Evolutionary conservation across 2,329 filamentous ascomycete species (phyloP), one percentile per base, ranked within the genome.

Genomic region (Orbilia ellipsospora): DNA sequence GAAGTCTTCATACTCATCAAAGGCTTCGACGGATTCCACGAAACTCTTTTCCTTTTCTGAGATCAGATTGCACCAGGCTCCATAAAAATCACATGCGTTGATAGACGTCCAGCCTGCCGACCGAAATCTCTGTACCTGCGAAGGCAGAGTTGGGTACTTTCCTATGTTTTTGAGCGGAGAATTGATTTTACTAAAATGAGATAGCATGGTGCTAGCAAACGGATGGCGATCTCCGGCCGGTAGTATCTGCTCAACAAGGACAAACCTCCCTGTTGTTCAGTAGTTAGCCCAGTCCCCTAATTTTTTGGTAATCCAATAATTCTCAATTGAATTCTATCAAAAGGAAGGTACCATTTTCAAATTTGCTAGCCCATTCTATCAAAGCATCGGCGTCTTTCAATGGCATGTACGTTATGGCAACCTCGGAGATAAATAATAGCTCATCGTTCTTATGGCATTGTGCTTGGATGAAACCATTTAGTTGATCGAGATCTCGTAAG

Each of bases 1-100:
- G 80, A 97, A 93, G 80, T 97, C 94, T 82, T 98, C 94, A 93
- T 93, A 97, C 82, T 97, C 94, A 81, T 98, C 94, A 80, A 98
- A 97, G 0, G 90, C 89, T 80, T 97, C 94, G 15, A 93, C 82
- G 0, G 83, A 80, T 78, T 97, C 90, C 13, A 79, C 57, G 52
- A 97, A 83, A 10, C 83, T 83, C 42, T 81, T 83, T 77, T 92
- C 87, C 76, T 92, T 86, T 0, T 85, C 82, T 0, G 85, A 80
- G 4, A 84, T 85, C 18, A 96, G 82, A 78, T 91, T 88, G 10
- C 87, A 88, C 94, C 94, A 97, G 0, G 93, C 84, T 66, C 93
- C 87, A 92, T 94, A 97, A 10, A 97, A 84, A 79, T 90, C 92
- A 81, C 87, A 87, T 52, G 89, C 87, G 13, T 86, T 83, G 15